A percentile compares a stretch with the other conserved stretches of the same genome.
phyloP scores from a whole-genome alignment of 257 asterid species.

The Mentha longifolia region DNA sequence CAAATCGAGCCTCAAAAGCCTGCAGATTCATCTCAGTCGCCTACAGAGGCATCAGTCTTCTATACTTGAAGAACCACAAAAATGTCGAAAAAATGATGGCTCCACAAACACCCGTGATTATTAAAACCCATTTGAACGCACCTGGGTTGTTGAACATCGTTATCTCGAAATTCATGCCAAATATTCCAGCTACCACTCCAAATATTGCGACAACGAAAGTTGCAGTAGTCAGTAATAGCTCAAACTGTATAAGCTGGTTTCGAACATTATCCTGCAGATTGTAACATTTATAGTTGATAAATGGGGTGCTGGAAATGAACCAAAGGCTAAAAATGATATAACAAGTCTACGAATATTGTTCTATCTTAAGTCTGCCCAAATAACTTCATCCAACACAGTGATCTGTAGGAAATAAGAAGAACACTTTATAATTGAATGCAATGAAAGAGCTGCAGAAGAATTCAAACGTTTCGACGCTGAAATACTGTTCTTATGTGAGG shows the following conservation, averaged over 20 bases:
- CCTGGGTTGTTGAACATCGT: conserved; percentile 62
- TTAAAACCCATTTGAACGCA: conserved; percentile 92
- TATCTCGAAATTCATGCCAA: conserved; percentile 86
- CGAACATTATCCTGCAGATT: conserved; percentile 89
- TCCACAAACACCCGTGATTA: conserved; percentile 79
- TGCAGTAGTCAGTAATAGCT: conserved; percentile 87
- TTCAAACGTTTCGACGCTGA: neutral
- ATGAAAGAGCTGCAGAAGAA: neutral
- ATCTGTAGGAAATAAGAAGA: neutral
- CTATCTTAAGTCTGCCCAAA: neutral
- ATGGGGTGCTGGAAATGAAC: neutral
- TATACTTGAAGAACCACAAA: conserved; percentile 77
- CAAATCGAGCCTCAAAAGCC: conserved; percentile 14
- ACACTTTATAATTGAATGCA: neutral
- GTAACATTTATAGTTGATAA: neutral
- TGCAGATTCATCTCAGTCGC: conserved; percentile 26
- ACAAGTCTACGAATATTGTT: neutral
- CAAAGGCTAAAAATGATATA: neutral
- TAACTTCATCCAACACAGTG: neutral
- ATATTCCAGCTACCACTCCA: conserved; percentile 96
- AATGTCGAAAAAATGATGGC: conserved; percentile 63
- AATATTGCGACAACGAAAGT: conserved; percentile 93
- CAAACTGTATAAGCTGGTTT: conserved; percentile 97
- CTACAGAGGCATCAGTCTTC: conserved; percentile 95
- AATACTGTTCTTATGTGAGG: neutral